Evolutionary conservation across 2,329 filamentous ascomycete genomes (phyloP).

Genomic region (Phialophora chinensis): DNA sequence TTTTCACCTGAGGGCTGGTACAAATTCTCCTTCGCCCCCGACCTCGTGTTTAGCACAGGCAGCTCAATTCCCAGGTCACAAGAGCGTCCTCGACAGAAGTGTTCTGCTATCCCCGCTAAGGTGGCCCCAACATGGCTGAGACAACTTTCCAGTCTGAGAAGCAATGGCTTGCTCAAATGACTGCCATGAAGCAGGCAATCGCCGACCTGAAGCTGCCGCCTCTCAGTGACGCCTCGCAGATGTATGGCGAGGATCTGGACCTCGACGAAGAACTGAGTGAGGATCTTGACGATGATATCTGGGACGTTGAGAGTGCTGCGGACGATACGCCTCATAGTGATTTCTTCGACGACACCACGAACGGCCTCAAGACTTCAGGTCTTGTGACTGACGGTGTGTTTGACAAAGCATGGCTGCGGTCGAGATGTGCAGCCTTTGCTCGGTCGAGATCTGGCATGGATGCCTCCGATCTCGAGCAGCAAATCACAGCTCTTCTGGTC

Average conservation of each 20-base stretch:
- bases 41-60: slow-evolving; percentile 16
- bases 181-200: slow-evolving; percentile 84
- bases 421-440: slow-evolving; percentile 71
- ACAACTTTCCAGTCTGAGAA: slow-evolving; percentile 50
- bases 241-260: slow-evolving; percentile 61
- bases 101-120: slow-evolving; percentile 2
- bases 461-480: slow-evolving; percentile 72
- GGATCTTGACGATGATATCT: slow-evolving; percentile 78
- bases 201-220: slow-evolving; percentile 68
- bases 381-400: slow-evolving; percentile 50
- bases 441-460: slow-evolving; percentile 69
- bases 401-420: slow-evolving; percentile 72
- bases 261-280: slow-evolving; percentile 66
- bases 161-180: slow-evolving; percentile 84
- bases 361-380: slow-evolving; percentile 47
- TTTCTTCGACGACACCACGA: slow-evolving; percentile 66
- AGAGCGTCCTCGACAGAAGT: background rate
- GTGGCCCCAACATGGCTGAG: slow-evolving; percentile 29
- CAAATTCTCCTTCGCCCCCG: background rate
- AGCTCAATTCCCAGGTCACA: slow-evolving; percentile 1
- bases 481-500: slow-evolving; percentile 75
- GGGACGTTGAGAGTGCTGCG: slow-evolving; percentile 74
- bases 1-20: background rate
- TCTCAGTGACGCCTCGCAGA: slow-evolving; percentile 52
- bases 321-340: slow-evolving; percentile 58